phyloP scores from a whole-genome alignment of 1,284 basidiomycete genomes.

The Ustilago cynodontis region DNA sequence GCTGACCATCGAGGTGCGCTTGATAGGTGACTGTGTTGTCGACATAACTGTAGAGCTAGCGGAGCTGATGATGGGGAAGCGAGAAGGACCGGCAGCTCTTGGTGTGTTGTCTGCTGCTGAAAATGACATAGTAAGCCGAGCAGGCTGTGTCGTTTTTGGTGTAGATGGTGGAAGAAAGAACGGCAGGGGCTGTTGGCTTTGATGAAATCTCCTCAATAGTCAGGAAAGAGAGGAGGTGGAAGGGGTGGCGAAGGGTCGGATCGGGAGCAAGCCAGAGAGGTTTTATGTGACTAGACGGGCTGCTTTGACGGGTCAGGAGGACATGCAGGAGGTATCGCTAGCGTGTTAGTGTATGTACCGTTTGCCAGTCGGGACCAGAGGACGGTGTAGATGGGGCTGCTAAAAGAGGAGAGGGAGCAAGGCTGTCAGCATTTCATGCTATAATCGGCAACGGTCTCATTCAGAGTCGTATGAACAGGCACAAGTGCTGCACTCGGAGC shows the following conservation, averaged over 20 bases:
- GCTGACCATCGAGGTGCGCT: slow-evolving; percentile 34
- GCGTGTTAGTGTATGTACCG: not conserved
- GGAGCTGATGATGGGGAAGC: slow-evolving; percentile 2
- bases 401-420: not conserved
- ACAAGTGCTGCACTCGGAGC: not conserved
- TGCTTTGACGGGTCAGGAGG: not conserved
- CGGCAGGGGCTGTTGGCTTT: not conserved
- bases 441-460: not conserved
- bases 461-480: not conserved
- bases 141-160: not conserved
- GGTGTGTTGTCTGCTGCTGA: slow-evolving; percentile 11
- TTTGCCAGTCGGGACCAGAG: not conserved
- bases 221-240: not conserved
- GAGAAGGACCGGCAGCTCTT: slow-evolving; percentile 12
- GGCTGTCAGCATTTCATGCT: not conserved
- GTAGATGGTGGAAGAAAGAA: not conserved
- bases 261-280: not conserved
- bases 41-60: slow-evolving; percentile 13
- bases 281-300: not conserved
- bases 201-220: not conserved
- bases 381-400: not conserved
- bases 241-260: not conserved
- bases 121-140: not conserved
- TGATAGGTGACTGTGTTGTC: slow-evolving; percentile 10
- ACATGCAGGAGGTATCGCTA: not conserved